Evolutionary conservation across 2,329 filamentous ascomycete species (phyloP).

Genomic region (Ophiostoma quercus): DNA sequence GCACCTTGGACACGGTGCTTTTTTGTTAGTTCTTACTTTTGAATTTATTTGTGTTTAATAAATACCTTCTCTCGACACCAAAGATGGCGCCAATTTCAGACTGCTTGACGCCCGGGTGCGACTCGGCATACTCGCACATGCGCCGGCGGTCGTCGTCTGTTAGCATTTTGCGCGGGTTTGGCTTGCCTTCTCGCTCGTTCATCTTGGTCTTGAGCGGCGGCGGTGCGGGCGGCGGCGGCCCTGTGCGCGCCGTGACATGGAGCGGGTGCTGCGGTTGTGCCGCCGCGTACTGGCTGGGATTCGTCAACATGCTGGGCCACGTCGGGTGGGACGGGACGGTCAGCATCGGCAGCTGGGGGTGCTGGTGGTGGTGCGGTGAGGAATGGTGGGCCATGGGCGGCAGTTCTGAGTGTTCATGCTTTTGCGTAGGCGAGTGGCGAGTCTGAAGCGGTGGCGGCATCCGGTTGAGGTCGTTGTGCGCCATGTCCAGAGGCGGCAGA

Average conservation of each 20-base stretch:
- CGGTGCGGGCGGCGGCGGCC: conserved; percentile 37
- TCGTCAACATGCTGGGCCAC: conserved; percentile 80
- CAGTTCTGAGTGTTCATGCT: conserved; percentile 17
- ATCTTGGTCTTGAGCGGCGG: conserved; percentile 45
- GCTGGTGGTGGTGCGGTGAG: conserved; percentile 39
- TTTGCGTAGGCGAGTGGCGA: conserved; percentile 35
- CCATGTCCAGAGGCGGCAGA: conserved; percentile 37
- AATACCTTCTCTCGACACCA: conserved; percentile 90
- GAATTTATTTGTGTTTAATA: not conserved
- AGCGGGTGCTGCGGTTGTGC: conserved; percentile 40
- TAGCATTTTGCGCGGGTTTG: conserved; percentile 76
- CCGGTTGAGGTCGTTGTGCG: conserved; percentile 42
- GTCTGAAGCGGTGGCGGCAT: conserved; percentile 50
- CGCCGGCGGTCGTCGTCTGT: conserved; percentile 83
- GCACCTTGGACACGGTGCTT: conserved; percentile 97
- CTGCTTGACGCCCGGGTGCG: conserved; percentile 86
- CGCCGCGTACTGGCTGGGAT: conserved; percentile 59
- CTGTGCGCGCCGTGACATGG: conserved; percentile 18
- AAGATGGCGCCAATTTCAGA: conserved; percentile 94
- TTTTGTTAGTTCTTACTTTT: conserved; percentile 18
- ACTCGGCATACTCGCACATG: conserved; percentile 92
- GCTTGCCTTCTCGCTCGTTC: conserved; percentile 43
- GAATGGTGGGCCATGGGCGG: conserved; percentile 30
- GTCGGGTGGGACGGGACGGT: conserved; percentile 62
- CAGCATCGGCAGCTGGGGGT: conserved; percentile 59